phyloP scores from a whole-genome alignment of 2,329 filamentous ascomycete genomes.

The Thelonectria olida region DNA sequence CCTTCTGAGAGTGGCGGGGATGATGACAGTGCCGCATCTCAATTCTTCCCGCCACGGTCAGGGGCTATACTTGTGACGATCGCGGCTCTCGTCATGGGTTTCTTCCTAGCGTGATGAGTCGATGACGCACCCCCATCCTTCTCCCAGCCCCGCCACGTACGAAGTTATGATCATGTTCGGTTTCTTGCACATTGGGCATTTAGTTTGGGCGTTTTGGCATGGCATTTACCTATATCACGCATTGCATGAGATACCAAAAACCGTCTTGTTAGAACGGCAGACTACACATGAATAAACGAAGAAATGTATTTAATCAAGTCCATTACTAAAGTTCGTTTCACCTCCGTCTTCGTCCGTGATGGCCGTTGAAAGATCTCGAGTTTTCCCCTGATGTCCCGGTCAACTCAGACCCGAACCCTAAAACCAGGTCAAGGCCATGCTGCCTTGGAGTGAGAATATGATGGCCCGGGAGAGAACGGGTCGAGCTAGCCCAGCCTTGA shows the following conservation, averaged over 20 bases:
- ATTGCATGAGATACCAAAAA: slow-evolving; percentile 3
- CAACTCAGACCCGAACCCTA: background rate
- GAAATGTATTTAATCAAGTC: slow-evolving; percentile 9
- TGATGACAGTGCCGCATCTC: slow-evolving; percentile 33
- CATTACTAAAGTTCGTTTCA: slow-evolving; percentile 18
- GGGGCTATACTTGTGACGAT: slow-evolving; percentile 38
- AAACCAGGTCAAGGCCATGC: background rate
- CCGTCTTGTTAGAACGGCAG: background rate
- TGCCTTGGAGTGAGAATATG: background rate
- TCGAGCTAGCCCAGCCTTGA: background rate
- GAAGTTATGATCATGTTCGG: slow-evolving; percentile 3
- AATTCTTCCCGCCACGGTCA: slow-evolving; percentile 29
- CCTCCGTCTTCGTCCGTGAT: too few species aligned
- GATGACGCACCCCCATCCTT: background rate
- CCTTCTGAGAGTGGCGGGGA: slow-evolving; percentile 14
- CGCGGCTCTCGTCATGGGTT: slow-evolving; percentile 40
- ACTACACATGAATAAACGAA: slow-evolving; percentile 7
- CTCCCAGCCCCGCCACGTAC: background rate
- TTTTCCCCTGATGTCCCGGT: background rate
- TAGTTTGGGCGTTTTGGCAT: slow-evolving; percentile 4
- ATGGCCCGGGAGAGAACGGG: background rate
- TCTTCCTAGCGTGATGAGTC: slow-evolving; percentile 39
- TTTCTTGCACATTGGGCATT: background rate
- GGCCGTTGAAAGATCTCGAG: background rate
- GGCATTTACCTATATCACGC: background rate